Percentiles rank a stretch among this genome's conserved stretches.
phyloP scores from a whole-genome alignment of 208 protist species.

The Trypanosoma avium region DNA sequence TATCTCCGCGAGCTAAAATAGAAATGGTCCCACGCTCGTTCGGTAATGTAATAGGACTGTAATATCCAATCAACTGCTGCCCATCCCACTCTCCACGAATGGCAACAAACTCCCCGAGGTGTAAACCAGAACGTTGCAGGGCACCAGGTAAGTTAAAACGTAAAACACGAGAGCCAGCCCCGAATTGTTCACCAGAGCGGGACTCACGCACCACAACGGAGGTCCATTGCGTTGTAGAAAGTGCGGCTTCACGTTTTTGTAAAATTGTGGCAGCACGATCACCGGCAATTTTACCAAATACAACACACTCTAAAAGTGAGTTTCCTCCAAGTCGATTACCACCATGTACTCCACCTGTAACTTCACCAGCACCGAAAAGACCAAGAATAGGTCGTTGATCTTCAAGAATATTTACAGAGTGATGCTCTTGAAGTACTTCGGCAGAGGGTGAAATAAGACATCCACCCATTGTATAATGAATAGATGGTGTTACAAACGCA shows the following conservation, averaged over 20 bases:
- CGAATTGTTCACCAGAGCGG: conserved; percentile 47
- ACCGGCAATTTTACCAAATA: conserved; percentile 91
- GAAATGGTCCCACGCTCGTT: conserved; percentile 57
- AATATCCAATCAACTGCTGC: conserved; percentile 49
- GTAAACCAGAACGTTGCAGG: conserved; percentile 52
- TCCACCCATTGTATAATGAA: conserved; percentile 98
- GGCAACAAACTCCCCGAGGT: conserved; percentile 64
- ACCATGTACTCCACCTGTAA: conserved; percentile 97
- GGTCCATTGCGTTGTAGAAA: conserved; percentile 43
- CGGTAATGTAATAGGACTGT: conserved; percentile 69
- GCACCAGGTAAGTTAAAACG: conserved; percentile 67
- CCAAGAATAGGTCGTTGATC: conserved; percentile 71
- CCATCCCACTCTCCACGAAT: conserved; percentile 58
- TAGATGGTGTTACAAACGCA: conserved; percentile 89
- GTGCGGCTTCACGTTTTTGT: conserved; percentile 36
- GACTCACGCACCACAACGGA: conserved; percentile 57
- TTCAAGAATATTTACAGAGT: conserved; percentile 30
- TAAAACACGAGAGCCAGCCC: conserved; percentile 51
- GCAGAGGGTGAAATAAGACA: conserved; percentile 85
- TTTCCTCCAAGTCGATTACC: conserved; percentile 96
- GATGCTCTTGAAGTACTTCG: conserved; percentile 59
- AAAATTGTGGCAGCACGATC: conserved; percentile 62
- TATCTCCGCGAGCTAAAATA: conserved; percentile 52
- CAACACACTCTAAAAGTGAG: conserved; percentile 95
- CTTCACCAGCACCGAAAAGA: conserved; percentile 96